Evolutionary conservation across 1,284 basidiomycete genomes (phyloP), one percentile per base, ranked within the genome.

Genomic region (Fomitopsis pinicola): DNA sequence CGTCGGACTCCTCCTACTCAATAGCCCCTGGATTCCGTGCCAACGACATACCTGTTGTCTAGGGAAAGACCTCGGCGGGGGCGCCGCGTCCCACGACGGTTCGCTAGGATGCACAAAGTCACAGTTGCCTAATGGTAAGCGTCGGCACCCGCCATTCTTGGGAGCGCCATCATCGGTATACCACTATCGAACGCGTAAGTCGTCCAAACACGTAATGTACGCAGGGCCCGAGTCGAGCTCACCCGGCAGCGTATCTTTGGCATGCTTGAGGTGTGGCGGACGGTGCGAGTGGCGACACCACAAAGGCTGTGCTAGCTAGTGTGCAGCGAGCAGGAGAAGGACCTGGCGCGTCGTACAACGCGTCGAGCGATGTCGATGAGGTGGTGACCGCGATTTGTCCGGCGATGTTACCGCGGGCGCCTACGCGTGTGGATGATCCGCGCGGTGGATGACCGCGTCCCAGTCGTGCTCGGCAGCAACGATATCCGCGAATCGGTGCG

Each of bases 71-170:
- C 30, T 59, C 19, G n/a, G 48, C 2, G 60, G 55, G 3, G 4
- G 53, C 8, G 66, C 66, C 30, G n/a, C 38, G 22, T 22, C 15
- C 70, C 70, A 71, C 3, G n/a, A 12, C n/a, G 68, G 62, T 1
- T 68, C 62, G 59, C 63, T 64, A 2, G 70, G 70, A 54, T 71
- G 70, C 19, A 70, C 59, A 61, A 67, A 71, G 5, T 59, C 10
- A 58, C 70, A 71, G 26, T 55, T 5, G 12, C 63, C 63, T 17
- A 42, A 45, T 22, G 22, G 22, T 22, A 22, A 22, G 42, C 53
- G 50, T 28, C 17, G 33, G 62, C 69, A 69, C 44, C 67, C 68
- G 10, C 57, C 40, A 7, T 55, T 40, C 26, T 64, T 58, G 8
- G 66, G 67, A 15, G 52, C 48, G 46, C 69, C 70, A 45, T 62